phyloP scores from a whole-genome alignment of 306 rosid genomes.

The Gynostemma pentaphyllum region DNA sequence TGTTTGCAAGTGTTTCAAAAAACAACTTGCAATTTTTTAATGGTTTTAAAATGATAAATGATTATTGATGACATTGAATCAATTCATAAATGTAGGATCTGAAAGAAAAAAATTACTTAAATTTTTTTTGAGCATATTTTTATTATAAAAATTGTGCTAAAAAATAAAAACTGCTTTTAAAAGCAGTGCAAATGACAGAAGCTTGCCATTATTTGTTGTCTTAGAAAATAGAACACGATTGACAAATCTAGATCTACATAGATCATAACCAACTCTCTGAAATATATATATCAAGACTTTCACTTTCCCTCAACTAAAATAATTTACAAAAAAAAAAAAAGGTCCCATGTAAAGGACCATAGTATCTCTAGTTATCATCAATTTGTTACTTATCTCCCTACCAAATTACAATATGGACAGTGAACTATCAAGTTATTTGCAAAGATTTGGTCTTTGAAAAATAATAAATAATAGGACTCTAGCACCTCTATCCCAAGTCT shows the following conservation, averaged over 20 bases:
- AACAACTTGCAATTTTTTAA: no score
- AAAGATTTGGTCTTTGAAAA: slow-evolving; percentile 1
- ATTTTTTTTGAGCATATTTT: no score
- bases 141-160: no score
- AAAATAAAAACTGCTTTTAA: no score
- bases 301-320: not conserved
- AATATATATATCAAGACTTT: not conserved
- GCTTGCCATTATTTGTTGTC: not conserved
- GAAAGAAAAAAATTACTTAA: no score
- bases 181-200: not conserved
- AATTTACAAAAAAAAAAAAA: slow-evolving; percentile 7
- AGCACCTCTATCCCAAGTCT: slow-evolving; percentile 16
- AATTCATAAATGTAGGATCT: no score
- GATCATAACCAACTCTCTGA: not conserved
- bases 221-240: not conserved
- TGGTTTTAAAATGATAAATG: no score
- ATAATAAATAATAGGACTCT: slow-evolving; percentile 23
- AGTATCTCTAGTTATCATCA: not conserved
- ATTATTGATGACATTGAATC: no score
- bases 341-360: slow-evolving; percentile 8
- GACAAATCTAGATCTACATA: not conserved
- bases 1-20: no score
- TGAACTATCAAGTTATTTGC: slow-evolving; percentile 10
- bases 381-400: slow-evolving; percentile 18
- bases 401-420: slow-evolving; percentile 45